Evolutionary conservation across 495 filamentous ascomycete genomes (phyloP).

Genomic region (Lichina pygmaea): DNA sequence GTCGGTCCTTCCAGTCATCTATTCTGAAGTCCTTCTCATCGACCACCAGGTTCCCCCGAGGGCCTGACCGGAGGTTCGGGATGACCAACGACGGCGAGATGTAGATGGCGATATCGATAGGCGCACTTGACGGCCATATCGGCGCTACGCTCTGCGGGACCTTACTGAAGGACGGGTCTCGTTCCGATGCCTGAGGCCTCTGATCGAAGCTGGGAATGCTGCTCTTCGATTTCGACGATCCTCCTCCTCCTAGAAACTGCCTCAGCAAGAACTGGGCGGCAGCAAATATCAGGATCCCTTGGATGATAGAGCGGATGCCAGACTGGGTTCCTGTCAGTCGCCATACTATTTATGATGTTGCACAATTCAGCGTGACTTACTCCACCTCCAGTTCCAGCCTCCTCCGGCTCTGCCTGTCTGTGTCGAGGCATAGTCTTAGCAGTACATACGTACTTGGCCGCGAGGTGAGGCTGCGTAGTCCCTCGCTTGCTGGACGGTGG

Average conservation of each 20-base stretch:
- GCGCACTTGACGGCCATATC: conserved; percentile 59
- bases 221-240: neutral
- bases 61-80: conserved; percentile 30
- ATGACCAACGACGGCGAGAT: conserved; percentile 48
- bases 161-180: conserved; percentile 36
- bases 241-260: conserved; percentile 17
- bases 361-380: no score
- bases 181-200: conserved; percentile 28
- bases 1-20: conserved; percentile 53
- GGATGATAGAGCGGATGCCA: conserved; percentile 26
- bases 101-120: conserved; percentile 64
- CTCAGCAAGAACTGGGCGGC: conserved; percentile 33
- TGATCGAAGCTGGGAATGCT: conserved; percentile 37
- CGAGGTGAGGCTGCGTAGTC: no score
- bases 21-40: conserved; percentile 61
- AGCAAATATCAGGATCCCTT: conserved; percentile 45
- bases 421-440: no score
- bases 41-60: conserved; percentile 33
- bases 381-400: no score
- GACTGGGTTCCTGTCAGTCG: conserved; percentile 13
- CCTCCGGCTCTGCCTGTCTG: no score
- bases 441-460: no score
- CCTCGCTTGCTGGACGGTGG: no score
- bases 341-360: neutral
- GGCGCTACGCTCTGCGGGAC: conserved; percentile 57